Conservation (phyloP, 2,329 filamentous ascomycete species). For the Neopestalotiopsis clavispora region DNA sequence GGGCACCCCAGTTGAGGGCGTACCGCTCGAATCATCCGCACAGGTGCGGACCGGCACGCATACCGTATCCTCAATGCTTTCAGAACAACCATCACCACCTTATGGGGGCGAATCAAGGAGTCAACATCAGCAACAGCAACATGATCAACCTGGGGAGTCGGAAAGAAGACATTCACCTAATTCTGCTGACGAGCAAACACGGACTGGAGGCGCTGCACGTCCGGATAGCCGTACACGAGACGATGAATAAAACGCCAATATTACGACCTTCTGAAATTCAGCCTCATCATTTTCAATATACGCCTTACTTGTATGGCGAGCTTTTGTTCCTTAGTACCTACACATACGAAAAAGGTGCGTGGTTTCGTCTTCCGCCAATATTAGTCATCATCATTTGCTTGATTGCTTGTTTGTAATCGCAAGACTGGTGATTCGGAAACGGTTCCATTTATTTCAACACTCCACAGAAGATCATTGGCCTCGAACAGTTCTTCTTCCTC, state of each 20-base stretch:
- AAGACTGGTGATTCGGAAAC: neutral
- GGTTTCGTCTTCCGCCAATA: neutral
- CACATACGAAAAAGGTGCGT: neutral
- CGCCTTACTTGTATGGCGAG: neutral
- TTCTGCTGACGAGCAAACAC: conserved; percentile 19
- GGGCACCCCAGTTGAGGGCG: conserved; percentile 36
- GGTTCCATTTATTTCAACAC: neutral
- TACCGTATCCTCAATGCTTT: conserved; percentile 21
- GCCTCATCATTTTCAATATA: neutral
- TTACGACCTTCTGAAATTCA: neutral
- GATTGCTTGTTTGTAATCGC: neutral
- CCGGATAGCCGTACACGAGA: conserved; percentile 17
- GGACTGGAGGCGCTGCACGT: conserved; percentile 15
- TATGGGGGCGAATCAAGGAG: conserved; percentile 18
- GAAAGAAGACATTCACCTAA: conserved; percentile 20
- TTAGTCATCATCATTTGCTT: neutral
- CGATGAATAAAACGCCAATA: conserved; percentile 15
- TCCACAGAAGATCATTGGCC: neutral
- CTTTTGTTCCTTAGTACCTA: neutral
- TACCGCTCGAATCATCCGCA: conserved; percentile 6
- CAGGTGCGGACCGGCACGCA: conserved; percentile 13
- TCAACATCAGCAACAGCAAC: conserved; percentile 1
- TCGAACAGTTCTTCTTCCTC: neutral
- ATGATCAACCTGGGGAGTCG: neutral
- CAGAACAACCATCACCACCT: conserved; percentile 20